Percentiles rank a stretch among this genome's conserved stretches.
Conservation (phyloP, 306 rosid genomes). For the Trichosanthes cucumerina region DNA sequence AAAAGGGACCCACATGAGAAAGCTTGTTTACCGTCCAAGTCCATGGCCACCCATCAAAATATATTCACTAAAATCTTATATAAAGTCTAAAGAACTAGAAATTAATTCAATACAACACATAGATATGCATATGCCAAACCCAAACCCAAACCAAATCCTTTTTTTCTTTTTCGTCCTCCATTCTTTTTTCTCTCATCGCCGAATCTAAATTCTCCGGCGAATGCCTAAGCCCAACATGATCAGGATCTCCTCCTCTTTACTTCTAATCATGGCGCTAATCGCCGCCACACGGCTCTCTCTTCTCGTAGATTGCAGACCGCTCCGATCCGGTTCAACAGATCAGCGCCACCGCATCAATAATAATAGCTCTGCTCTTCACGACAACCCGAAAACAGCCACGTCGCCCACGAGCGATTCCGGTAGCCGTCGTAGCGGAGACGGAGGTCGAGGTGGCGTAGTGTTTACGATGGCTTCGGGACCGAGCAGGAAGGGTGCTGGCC, state of each 20-base stretch:
- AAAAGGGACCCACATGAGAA: constrained; percentile 38
- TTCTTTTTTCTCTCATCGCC: constrained; percentile 22
- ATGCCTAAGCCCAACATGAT: neutral
- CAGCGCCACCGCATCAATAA: neutral
- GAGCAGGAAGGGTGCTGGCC: constrained; percentile 75
- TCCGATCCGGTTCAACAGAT: constrained; percentile 17
- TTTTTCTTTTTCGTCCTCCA: constrained; percentile 33
- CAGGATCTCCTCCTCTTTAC: neutral
- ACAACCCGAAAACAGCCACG: neutral
- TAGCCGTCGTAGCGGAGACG: constrained; percentile 8
- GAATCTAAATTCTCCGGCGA: constrained; percentile 9
- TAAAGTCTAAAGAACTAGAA: constrained; percentile 14
- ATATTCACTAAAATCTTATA: constrained; percentile 13
- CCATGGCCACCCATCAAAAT: constrained; percentile 33
- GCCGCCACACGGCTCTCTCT: constrained; percentile 16
- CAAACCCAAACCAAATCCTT: constrained; percentile 36
- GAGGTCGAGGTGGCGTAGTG: constrained; percentile 20
- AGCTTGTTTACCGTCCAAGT: constrained; percentile 46
- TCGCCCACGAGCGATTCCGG: neutral
- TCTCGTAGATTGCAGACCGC: constrained; percentile 28
- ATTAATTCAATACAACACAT: constrained; percentile 12
- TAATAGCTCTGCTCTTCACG: constrained; percentile 8
- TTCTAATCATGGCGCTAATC: constrained; percentile 23
- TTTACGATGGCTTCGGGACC: constrained; percentile 73
- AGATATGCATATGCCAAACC: too few relatives aligned